These are phyloP conservation scores for Neurospora hispaniola DNA, from an alignment of 495 filamentous ascomycete species.

Conservation along the genomic window DNA sequence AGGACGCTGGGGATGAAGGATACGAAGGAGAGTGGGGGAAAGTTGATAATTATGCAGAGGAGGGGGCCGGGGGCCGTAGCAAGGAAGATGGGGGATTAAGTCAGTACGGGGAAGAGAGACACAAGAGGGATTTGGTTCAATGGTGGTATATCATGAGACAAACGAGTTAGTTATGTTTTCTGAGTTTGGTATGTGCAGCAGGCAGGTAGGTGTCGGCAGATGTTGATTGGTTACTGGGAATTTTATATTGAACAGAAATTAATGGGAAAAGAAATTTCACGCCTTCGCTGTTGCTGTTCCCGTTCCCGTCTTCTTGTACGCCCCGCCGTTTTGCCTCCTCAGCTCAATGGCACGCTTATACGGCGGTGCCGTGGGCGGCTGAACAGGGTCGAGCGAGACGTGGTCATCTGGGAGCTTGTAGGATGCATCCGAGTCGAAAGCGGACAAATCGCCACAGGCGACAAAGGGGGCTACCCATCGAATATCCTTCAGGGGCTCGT, in stretches of 20 bases:
- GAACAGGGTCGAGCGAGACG: conserved; percentile 81
- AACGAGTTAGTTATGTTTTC: background rate
- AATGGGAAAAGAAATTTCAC: conserved; percentile 3
- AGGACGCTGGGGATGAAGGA: conserved; percentile 34
- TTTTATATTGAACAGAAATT: background rate
- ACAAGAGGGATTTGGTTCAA: background rate
- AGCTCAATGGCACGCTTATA: conserved; percentile 86
- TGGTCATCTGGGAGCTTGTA: conserved; percentile 70
- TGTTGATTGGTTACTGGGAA: background rate
- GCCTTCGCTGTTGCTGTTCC: conserved; percentile 18
- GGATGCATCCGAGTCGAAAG: conserved; percentile 88
- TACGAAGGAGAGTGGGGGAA: conserved; percentile 19
- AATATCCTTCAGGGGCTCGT: conserved; percentile 31
- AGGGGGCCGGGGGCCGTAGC: conserved; percentile 8
- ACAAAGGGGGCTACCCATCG: conserved; percentile 91
- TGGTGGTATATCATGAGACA: background rate
- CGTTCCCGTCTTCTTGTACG: conserved; percentile 50
- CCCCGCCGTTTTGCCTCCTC: conserved; percentile 62
- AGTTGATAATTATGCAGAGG: conserved; percentile 23
- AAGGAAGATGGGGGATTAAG: background rate
- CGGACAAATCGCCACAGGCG: conserved; percentile 89
- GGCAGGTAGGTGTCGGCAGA: background rate
- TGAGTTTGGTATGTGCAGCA: too few relatives aligned
- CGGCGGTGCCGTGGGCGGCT: conserved; percentile 90
- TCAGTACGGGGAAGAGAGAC: background rate